These are phyloP conservation scores for Medicago ruthenica DNA, from an alignment of 306 rosid genomes.

Conservation along the genomic window DNA sequence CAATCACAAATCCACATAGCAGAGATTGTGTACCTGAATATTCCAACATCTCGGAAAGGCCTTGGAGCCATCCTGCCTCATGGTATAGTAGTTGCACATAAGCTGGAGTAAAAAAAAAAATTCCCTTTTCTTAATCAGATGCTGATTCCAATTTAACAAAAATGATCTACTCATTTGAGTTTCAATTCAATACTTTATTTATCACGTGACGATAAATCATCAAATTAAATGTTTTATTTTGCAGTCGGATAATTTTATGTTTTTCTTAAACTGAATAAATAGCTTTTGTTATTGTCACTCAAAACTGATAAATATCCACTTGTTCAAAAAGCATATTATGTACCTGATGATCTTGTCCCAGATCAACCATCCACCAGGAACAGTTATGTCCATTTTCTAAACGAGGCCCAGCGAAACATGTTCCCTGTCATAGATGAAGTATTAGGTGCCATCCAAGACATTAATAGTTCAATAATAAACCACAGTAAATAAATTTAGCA, in stretches of 20 bases:
- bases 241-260: slow-evolving; percentile 2
- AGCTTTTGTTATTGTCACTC: background rate
- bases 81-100: slow-evolving; percentile 89
- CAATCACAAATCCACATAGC: background rate
- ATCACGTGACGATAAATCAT: background rate
- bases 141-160: slow-evolving; percentile 11
- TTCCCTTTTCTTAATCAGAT: slow-evolving; percentile 34
- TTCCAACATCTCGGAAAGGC: slow-evolving; percentile 83
- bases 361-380: slow-evolving; percentile 96
- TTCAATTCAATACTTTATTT: slow-evolving; percentile 33
- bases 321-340: slow-evolving; percentile 14
- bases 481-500: background rate
- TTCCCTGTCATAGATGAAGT: slow-evolving; percentile 66
- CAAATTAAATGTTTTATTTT: background rate
- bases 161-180: slow-evolving; percentile 17
- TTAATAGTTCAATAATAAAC: slow-evolving; percentile 6
- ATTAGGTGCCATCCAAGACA: slow-evolving; percentile 34
- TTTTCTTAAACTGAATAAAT: background rate
- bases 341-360: slow-evolving; percentile 89
- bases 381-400: slow-evolving; percentile 70
- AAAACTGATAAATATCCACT: slow-evolving; percentile 8
- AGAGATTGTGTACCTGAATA: slow-evolving; percentile 67
- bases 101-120: slow-evolving; percentile 59
- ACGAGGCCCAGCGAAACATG: slow-evolving; percentile 91
- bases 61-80: slow-evolving; percentile 91